Evolutionary conservation across 805 yeast genomes (phyloP).

Genomic region (Clavispora fructus): DNA sequence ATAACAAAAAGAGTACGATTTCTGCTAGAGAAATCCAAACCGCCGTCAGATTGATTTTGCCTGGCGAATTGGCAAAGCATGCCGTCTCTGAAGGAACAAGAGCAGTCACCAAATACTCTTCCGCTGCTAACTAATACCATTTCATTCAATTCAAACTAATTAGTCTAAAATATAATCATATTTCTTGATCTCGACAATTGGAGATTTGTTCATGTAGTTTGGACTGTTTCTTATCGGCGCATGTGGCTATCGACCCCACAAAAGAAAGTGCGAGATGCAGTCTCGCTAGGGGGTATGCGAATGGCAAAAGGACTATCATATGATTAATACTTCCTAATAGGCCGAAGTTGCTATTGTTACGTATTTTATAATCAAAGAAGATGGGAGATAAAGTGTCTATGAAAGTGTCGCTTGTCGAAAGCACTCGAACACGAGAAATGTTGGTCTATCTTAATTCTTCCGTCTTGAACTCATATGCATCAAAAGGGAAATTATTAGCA

Average conservation of each 20-base stretch:
- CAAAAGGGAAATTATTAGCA: constrained; percentile 1
- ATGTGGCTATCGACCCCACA: background rate
- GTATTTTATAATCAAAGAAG: background rate
- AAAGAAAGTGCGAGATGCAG: background rate
- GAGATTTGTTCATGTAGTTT: background rate
- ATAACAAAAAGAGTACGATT: constrained; percentile 96
- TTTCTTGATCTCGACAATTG: background rate
- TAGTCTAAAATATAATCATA: too few relatives aligned
- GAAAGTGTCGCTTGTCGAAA: background rate
- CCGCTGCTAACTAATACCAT: constrained; percentile 41
- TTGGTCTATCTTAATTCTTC: background rate
- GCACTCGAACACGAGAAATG: background rate
- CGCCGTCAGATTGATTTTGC: constrained; percentile 95
- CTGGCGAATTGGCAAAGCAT: constrained; percentile 98
- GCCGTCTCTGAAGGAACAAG: constrained; percentile 98
- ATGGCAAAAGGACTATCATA: background rate
- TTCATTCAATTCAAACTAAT: background rate
- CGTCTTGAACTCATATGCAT: background rate
- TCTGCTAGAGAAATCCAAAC: constrained; percentile 96
- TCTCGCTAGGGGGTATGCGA: background rate
- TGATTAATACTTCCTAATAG: background rate
- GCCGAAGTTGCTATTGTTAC: background rate
- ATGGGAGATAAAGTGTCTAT: background rate
- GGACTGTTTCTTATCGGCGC: background rate
- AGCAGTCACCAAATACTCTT: constrained; percentile 94